Base-by-base conservation (phyloP, 106 monocot species). In the Acorus calamus region DNA sequence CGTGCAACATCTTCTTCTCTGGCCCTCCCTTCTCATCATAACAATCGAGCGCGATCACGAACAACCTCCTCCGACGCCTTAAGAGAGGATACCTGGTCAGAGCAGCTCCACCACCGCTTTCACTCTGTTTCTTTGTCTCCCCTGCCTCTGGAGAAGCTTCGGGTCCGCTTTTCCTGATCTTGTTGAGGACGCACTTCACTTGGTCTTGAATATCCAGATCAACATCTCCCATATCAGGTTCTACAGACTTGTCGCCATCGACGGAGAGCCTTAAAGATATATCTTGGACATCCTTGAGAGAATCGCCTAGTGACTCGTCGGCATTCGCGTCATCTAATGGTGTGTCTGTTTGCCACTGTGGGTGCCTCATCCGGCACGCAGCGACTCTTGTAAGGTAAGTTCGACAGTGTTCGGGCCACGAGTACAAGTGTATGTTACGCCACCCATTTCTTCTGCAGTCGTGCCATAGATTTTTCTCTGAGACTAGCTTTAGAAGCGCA, bases 331-430 rank as follows among this genome's bases (percentile, higher is more conserved):
- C 78, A 59, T 79, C 84, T 1, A 70, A 50, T 3, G 94, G 86
- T 8, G 94, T 90, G 69, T 96, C 94, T 2, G 71, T 80, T 54
- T 85, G 77, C 94, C 94, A 96, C 42, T 85, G 90, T 0, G 94
- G 90, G 67, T 96, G 90, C 56, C 94, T 79, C 78, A 96, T 85
- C 53, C 94, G 59, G 69, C 94, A 91, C 0, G 84, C 87, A 5
- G 94, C 90, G 3, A 96, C 77, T 53, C 91, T 77, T n/a, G 85
- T 78, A 6, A 96, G 87, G 66, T 91, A 96, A 3, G 86, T 87
- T 28, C 90, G 77, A 67, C 90, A 96, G 55, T 96, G 94, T 72
- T 87, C 94, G 2, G 94, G 94, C 94, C 94, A 96, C 1, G 94
- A 96, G 61, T 83, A 96, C 56, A 87, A 80, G 62, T 96, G 90